Evolutionary conservation across 108 stramenopile species (phyloP).

Genomic region (Poteriospumella lacustris): DNA sequence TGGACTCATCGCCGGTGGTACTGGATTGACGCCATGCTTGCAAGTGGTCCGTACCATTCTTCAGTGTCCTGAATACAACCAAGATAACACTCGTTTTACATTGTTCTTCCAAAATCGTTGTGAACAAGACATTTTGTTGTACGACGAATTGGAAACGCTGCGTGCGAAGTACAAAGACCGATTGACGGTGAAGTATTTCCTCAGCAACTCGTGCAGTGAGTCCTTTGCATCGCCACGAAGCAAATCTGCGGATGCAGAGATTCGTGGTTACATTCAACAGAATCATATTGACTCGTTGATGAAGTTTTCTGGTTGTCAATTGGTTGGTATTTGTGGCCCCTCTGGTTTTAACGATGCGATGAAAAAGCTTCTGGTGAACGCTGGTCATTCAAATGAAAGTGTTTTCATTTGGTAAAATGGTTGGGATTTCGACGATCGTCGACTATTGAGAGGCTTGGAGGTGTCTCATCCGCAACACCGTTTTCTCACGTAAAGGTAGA

Average conservation of each 20-base stretch:
- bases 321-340: constrained; percentile 27
- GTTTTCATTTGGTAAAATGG: constrained; percentile 1
- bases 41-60: constrained; percentile 18
- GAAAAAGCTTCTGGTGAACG: neutral
- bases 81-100: neutral
- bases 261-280: neutral
- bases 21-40: constrained; percentile 21
- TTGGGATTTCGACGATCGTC: neutral
- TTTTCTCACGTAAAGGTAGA: neutral
- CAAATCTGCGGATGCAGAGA: constrained; percentile 1
- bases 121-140: constrained; percentile 20
- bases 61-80: neutral
- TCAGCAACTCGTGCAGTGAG: neutral
- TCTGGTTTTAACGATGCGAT: constrained; percentile 20
- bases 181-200: constrained; percentile 1
- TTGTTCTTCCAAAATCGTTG: constrained; percentile 20
- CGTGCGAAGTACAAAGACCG: neutral
- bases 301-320: neutral
- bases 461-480: neutral
- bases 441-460: too few relatives aligned
- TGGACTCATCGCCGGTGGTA: constrained; percentile 20
- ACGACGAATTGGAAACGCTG: neutral
- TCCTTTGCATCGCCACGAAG: neutral
- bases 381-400: neutral
- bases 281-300: neutral